A percentile compares a stretch with the other conserved stretches of the same genome.
Evolutionary conservation across 768 basidiomycete species (phyloP).

Genomic region (Podaxis mareebaensis): DNA sequence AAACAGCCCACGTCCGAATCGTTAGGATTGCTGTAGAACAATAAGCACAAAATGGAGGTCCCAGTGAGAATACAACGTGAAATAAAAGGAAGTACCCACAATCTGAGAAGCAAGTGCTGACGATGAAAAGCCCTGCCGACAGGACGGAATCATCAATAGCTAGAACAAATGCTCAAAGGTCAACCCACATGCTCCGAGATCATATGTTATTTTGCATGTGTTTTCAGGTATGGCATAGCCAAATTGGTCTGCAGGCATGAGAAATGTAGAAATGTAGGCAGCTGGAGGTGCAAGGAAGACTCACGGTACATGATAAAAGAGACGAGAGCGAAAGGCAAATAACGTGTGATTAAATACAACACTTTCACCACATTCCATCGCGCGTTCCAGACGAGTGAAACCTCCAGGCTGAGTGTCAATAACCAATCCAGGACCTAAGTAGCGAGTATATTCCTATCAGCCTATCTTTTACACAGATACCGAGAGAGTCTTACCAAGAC

Average conservation of each 20-base stretch:
- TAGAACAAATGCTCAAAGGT: background rate
- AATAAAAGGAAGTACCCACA: background rate
- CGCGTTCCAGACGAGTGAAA: constrained; percentile 5
- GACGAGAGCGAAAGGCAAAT: constrained; percentile 8
- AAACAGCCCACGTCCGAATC: background rate
- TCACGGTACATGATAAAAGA: background rate
- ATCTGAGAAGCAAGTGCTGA: background rate
- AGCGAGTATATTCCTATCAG: background rate
- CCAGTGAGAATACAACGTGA: background rate
- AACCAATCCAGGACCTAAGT: constrained; percentile 6
- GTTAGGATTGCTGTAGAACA: background rate
- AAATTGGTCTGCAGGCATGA: background rate
- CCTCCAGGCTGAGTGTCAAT: background rate
- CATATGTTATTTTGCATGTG: background rate
- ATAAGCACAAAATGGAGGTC: background rate
- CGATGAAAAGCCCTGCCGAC: background rate
- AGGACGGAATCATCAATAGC: background rate
- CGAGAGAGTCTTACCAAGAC: background rate
- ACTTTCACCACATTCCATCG: background rate
- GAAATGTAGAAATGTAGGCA: no score
- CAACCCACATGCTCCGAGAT: background rate
- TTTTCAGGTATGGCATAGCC: background rate
- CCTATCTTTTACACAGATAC: background rate
- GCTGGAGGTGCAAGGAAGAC: background rate
- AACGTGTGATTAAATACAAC: constrained; percentile 3